Conservation (phyloP, 148 eudicot genomes). For the Chenopodium formosanum region DNA sequence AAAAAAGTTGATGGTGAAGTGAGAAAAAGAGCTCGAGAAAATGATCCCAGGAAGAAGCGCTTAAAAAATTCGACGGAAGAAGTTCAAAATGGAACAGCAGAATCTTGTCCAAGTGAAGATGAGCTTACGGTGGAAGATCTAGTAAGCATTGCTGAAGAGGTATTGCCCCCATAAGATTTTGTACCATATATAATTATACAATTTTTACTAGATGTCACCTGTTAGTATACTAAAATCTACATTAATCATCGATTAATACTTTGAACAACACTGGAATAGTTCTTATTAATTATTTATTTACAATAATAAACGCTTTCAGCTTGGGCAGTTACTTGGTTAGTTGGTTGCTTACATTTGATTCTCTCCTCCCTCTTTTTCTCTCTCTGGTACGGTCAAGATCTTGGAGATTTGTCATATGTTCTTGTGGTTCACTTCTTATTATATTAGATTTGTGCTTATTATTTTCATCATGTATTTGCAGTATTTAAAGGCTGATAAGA, state of each 20-base stretch:
- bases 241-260: neutral
- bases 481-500: slow-evolving; percentile 40
- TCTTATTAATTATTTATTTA: neutral
- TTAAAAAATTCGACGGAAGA: slow-evolving; percentile 12
- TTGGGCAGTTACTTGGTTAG: too few relatives aligned
- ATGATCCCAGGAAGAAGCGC: slow-evolving; percentile 23
- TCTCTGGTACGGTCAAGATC: too few relatives aligned
- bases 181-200: too few relatives aligned
- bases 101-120: slow-evolving; percentile 41
- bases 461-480: slow-evolving; percentile 31
- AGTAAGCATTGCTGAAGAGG: slow-evolving; percentile 79
- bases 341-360: too few relatives aligned
- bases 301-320: too few relatives aligned
- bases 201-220: neutral
- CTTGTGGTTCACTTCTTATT: neutral
- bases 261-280: neutral
- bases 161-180: slow-evolving; percentile 19
- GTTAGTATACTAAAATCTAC: neutral
- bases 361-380: too few relatives aligned
- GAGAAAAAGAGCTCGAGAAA: slow-evolving; percentile 21
- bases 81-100: slow-evolving; percentile 29
- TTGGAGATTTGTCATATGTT: neutral
- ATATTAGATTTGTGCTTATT: neutral
- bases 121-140: slow-evolving; percentile 74
- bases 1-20: slow-evolving; percentile 29